Conservation (phyloP, 2,329 filamentous ascomycete species). For the Aspergillus amoenus region DNA sequence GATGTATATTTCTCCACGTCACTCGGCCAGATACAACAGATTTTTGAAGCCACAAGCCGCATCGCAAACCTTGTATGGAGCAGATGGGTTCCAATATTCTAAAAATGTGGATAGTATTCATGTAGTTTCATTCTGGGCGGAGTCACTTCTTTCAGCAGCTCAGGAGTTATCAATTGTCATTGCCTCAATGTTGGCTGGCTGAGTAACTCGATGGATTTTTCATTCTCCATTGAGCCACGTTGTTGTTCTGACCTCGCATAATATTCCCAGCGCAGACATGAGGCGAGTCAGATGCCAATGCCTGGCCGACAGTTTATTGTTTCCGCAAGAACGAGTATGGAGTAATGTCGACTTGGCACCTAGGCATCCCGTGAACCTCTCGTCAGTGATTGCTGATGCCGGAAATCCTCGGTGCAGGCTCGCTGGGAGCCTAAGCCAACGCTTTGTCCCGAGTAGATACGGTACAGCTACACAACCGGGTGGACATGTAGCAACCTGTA, state of each 20-base stretch:
- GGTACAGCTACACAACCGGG: background rate
- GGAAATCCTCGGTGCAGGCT: background rate
- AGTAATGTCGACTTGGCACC: background rate
- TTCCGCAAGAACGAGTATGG: background rate
- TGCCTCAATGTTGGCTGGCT: background rate
- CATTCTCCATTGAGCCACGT: conserved; percentile 8
- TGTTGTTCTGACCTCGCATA: background rate
- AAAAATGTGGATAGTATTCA: background rate
- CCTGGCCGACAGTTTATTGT: background rate
- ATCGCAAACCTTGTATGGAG: background rate
- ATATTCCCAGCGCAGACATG: background rate
- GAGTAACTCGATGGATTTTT: background rate
- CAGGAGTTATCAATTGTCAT: background rate
- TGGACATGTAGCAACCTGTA: conserved; percentile 7
- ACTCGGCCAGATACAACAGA: background rate
- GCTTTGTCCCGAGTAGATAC: background rate
- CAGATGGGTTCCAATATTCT: too few relatives aligned
- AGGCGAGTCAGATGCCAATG: background rate
- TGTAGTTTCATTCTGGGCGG: background rate
- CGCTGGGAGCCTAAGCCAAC: background rate
- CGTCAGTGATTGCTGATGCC: background rate
- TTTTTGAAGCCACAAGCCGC: too few relatives aligned
- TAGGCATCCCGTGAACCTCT: background rate
- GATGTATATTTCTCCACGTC: background rate
- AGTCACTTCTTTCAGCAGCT: background rate